These are phyloP conservation scores for Periconia digitata DNA, from an alignment of 2,329 filamentous ascomycete genomes.

Conservation along the genomic window DNA sequence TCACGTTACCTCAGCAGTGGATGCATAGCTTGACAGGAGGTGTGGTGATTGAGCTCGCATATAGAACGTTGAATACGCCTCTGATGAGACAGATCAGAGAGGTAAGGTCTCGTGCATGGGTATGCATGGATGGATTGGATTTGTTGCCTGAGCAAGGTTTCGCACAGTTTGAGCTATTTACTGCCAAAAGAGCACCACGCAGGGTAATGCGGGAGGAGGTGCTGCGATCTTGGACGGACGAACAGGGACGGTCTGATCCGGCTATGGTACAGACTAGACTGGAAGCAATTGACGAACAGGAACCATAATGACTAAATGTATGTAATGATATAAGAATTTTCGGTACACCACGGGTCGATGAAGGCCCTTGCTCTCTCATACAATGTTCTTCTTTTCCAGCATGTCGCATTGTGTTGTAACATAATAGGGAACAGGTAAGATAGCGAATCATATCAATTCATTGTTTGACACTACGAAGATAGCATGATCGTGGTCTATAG, in stretches of 20 bases:
- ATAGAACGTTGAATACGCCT: slow-evolving; percentile 72
- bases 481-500: not conserved
- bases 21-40: slow-evolving; percentile 72
- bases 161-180: slow-evolving; percentile 81
- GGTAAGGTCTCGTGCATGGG: slow-evolving; percentile 66
- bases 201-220: slow-evolving; percentile 71
- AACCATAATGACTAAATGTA: slow-evolving; percentile 20
- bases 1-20: slow-evolving; percentile 70
- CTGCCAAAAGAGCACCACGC: slow-evolving; percentile 70
- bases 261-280: slow-evolving; percentile 37
- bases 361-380: no score
- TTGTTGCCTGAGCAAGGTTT: slow-evolving; percentile 77
- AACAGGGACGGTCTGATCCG: slow-evolving; percentile 31
- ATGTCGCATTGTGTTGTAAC: no score
- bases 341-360: no score
- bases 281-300: slow-evolving; percentile 38
- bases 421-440: no score
- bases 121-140: slow-evolving; percentile 74
- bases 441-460: no score
- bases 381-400: no score
- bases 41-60: slow-evolving; percentile 72
- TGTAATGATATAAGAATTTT: not conserved
- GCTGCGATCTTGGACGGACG: slow-evolving; percentile 39
- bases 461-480: no score
- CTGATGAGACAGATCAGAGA: slow-evolving; percentile 67